Evolutionary conservation across 1,284 basidiomycete genomes (phyloP), one percentile per base, ranked within the genome.

Genomic region (Psilocybe mexicana): DNA sequence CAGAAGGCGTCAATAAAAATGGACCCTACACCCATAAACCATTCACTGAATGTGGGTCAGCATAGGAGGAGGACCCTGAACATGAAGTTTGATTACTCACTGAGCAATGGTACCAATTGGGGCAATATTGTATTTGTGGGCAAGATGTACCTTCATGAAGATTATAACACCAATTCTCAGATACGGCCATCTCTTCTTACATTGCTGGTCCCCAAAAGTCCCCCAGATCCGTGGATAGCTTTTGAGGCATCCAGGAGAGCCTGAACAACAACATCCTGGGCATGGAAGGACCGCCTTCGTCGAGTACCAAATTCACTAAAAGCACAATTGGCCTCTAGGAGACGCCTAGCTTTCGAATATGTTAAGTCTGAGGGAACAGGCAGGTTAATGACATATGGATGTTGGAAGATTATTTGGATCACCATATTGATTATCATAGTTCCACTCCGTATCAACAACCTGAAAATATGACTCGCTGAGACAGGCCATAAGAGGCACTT

Each of bases 241-340:
- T 80, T 74, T 38, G 81, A 74, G 4, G 90, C 94, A 12, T 80
- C 79, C 36, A 90, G 70, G 44, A 99, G 76, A 0, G 83, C 85
- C 49, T 81, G 71, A 30, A 99, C 75, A 24, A 98, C 89, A 40
- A 90, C 73, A 64, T 94, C 90, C 61, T 99, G 97, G 0, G 86
- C 80, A 11, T 82, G 72, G 65, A 86, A 94, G 3, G 93, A 94
- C 43, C 97, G 80, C 61, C 97, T 78, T 42, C 97, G 79, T 11
- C 96, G 82, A 1, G 96, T 96, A 1, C 97, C 97, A 63, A 98
- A 98, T 69, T 99, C 97, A 67, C 88, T 94, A 69, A 97, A 90
- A 1, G 76, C 69, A 64, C 95, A 90, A 2, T 87, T 89, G 0
- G 82, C 81, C 40, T 80, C 70, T n/a, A 96, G 74, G 10, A 98